Base-by-base conservation (phyloP, 495 filamentous ascomycete species). In the Rhypophila decipiens region DNA sequence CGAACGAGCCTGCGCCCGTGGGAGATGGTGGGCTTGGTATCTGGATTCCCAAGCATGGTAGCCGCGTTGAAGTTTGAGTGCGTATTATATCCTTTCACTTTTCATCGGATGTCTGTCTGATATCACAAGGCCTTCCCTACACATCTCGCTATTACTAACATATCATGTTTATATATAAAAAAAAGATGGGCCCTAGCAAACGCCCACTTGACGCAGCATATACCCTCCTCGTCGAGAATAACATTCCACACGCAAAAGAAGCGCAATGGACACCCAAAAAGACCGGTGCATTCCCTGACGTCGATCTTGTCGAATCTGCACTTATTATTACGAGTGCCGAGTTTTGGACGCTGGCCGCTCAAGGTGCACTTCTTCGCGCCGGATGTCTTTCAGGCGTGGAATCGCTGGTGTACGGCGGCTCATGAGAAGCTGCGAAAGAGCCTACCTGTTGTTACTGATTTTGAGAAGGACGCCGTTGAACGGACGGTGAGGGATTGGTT, bases 41-140 rank as follows among this genome's bases (percentile, higher is more conserved):
- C 85, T 2, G 93, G 94, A 0, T 98, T 98, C 54, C 87, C 86
- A 12, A 89, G 84, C 44, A 81, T 83, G 53, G 79, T 88, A 17
- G 88, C 87, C 2, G 93, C 94, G 3, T 66, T 98, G 50, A 93
- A 97, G 58, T 98, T 98, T 56, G 93, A 98, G 88, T 96, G 76
- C 52, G 86, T 70, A 15, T 39, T 24, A 13, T 13, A n/a, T n/a
- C n/a, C n/a, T n/a, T n/a, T n/a, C n/a, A n/a, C n/a, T n/a, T n/a
- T n/a, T n/a, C n/a, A n/a, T n/a, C n/a, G n/a, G n/a, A n/a, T n/a
- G n/a, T n/a, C n/a, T n/a, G n/a, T n/a, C n/a, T n/a, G n/a, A n/a
- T n/a, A n/a, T n/a, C n/a, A n/a, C n/a, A n/a, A n/a, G n/a, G n/a
- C n/a, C 24, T 37, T 18, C 15, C 19, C 20, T 36, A 9, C 31